Evolutionary conservation across 2,329 filamentous ascomycete genomes (phyloP), one percentile per base, ranked within the genome.

Genomic region (Pestalotiopsis sp.): DNA sequence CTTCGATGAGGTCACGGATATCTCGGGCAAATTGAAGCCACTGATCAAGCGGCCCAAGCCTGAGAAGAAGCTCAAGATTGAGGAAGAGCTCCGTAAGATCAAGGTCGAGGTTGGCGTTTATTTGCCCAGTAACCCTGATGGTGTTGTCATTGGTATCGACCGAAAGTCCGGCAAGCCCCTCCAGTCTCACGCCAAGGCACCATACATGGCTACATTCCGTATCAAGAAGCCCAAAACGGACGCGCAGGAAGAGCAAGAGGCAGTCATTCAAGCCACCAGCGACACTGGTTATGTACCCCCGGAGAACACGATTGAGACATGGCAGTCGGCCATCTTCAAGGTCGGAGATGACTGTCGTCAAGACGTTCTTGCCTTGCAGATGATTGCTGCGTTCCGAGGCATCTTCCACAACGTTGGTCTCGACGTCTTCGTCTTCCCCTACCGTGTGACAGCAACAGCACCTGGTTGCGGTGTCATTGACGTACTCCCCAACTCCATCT

Each of bases 261-360:
- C 85, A 5, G 78, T 86, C 75, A 78, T 84, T 6, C 83, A 85
- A 68, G 84, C 86, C 60, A 77, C 81, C 2, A 81, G 80, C 64
- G 81, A 82, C 66, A 79, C 76, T 5, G 75, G 75, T 48, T 67
- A 74, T 38, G 68, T 73, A 22, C 76, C 76, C 7, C 74, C 75
- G 35, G 81, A 82, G 65, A 88, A 87, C 74, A 93, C 89, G 0
- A 89, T 97, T 72, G 97, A 99, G 79, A 92, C 95, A n/a, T 98
- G 96, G 97, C 96, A 99, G 79, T 97, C 94, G 1, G 96, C 95
- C 67, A 99, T 99, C 76, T 99, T 99, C 89, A 99, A 99, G 79
- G 97, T 99, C 62, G 96, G 96, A 70, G 96, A 99, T 78, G 96
- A 99, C 79, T 98, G 96, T 78, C 92, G 96, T 64, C 96, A 99